Percentiles rank a stretch among this genome's conserved stretches.
Conservation (phyloP, 495 filamentous ascomycete genomes). For the Elasticomyces elasticus region DNA sequence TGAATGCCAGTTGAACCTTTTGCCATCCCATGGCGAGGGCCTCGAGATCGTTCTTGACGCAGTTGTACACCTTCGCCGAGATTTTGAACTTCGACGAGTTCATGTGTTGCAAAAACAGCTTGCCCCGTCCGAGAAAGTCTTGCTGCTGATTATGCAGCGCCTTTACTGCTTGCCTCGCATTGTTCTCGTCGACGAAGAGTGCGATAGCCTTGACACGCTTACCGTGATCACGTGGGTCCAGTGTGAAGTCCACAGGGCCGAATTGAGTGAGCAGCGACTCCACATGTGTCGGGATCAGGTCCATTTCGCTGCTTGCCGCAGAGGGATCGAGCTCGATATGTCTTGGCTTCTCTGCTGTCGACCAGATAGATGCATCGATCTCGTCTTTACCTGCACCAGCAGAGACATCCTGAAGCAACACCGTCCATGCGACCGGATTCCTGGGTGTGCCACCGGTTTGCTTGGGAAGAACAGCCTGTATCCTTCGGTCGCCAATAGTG, state of each 20-base stretch:
- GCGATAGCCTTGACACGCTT: neutral
- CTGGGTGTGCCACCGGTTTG: neutral
- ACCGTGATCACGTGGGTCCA: neutral
- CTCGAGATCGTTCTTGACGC: neutral
- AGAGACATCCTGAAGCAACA: neutral
- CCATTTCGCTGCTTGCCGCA: neutral
- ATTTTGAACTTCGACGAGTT: constrained; percentile 1
- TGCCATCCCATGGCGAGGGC: neutral
- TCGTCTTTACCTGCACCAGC: neutral
- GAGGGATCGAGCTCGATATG: neutral
- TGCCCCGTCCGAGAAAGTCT: neutral
- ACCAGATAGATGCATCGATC: neutral
- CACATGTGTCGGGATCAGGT: neutral
- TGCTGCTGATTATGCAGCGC: neutral
- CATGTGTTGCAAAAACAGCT: neutral
- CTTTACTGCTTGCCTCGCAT: neutral
- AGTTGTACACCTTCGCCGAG: neutral
- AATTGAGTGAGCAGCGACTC: neutral
- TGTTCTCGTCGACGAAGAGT: neutral
- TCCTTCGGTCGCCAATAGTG: neutral
- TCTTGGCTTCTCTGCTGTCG: neutral
- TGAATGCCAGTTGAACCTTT: neutral
- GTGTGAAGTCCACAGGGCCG: neutral
- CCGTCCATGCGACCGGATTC: neutral
- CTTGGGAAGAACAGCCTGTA: neutral